Percentiles rank a stretch among this genome's conserved stretches.
Evolutionary conservation across 164 flowering plant genomes (phyloP).

Genomic region (Aristolochia fimbriata): DNA sequence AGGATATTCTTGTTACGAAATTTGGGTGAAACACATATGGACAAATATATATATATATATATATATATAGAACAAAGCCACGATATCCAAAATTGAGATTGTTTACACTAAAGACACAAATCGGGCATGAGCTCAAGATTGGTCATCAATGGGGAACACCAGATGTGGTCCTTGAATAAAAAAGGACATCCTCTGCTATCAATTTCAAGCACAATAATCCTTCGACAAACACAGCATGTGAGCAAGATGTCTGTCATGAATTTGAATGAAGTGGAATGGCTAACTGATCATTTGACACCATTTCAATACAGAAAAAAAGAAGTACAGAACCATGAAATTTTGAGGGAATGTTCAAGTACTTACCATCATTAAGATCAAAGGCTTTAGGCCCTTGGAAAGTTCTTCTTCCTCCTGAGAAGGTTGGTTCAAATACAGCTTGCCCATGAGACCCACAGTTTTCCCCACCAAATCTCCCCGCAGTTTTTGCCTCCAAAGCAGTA

Average conservation of each 20-base stretch:
- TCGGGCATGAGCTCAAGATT: background rate
- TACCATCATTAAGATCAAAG: slow-evolving; percentile 9
- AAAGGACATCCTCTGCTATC: too few species aligned
- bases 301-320: too few species aligned
- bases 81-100: background rate
- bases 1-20: too few species aligned
- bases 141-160: too few species aligned
- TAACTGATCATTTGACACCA: background rate
- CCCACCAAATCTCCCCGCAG: slow-evolving; percentile 6
- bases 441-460: slow-evolving; percentile 9
- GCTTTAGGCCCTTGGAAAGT: slow-evolving; percentile 3
- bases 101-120: background rate
- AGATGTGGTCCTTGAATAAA: too few species aligned
- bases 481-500: slow-evolving; percentile 6
- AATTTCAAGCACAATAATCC: too few species aligned
- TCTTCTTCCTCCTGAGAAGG: slow-evolving; percentile 4
- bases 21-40: background rate
- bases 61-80: background rate
- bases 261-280: too few species aligned
- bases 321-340: too few species aligned
- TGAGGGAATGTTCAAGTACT: background rate
- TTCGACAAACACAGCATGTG: too few species aligned
- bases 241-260: too few species aligned
- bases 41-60: too few species aligned
- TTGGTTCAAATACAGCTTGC: slow-evolving; percentile 7